A percentile compares a stretch with the other conserved stretches of the same genome.
phyloP scores from a whole-genome alignment of 1,284 basidiomycete genomes.

The Microbotryum intermedium region DNA sequence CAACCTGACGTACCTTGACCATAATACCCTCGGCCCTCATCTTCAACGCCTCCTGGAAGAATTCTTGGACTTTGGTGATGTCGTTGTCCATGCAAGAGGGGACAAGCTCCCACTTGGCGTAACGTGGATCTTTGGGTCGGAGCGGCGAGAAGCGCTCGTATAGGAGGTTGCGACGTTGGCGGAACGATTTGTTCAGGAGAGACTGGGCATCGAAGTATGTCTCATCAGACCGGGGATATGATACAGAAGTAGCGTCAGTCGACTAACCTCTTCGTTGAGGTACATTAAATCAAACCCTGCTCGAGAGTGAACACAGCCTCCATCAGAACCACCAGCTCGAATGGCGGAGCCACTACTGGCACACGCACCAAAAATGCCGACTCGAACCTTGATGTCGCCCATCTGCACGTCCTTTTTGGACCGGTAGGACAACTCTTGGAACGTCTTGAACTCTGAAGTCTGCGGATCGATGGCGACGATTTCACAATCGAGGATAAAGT shows the following conservation, averaged over 20 bases:
- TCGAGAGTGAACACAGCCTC: too few relatives aligned
- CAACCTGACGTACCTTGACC: conserved; percentile 61
- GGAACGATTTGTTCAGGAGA: conserved; percentile 62
- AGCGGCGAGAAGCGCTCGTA: conserved; percentile 53
- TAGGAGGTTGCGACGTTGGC: conserved; percentile 60
- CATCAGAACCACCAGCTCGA: too few relatives aligned
- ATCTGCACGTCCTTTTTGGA: conserved; percentile 74
- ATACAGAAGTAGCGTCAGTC: background rate
- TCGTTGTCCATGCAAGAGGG: conserved; percentile 35
- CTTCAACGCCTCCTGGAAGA: conserved; percentile 68
- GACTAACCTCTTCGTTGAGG: conserved; percentile 47
- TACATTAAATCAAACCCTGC: conserved; percentile 49
- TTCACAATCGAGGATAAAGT: conserved; percentile 28
- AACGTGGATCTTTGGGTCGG: conserved; percentile 35
- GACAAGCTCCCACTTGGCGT: conserved; percentile 31
- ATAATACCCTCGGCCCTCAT: conserved; percentile 84
- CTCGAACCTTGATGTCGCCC: conserved; percentile 50
- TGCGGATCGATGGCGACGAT: conserved; percentile 59
- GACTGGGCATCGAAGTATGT: conserved; percentile 44
- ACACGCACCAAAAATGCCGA: conserved; percentile 46
- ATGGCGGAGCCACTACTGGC: too few relatives aligned
- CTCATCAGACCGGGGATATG: background rate
- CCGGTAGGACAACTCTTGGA: conserved; percentile 76
- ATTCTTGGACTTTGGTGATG: conserved; percentile 58
- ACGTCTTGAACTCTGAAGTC: conserved; percentile 61